These are phyloP conservation scores for Prinsepia uniflora DNA, from an alignment of 306 rosid species.

Conservation along the genomic window DNA sequence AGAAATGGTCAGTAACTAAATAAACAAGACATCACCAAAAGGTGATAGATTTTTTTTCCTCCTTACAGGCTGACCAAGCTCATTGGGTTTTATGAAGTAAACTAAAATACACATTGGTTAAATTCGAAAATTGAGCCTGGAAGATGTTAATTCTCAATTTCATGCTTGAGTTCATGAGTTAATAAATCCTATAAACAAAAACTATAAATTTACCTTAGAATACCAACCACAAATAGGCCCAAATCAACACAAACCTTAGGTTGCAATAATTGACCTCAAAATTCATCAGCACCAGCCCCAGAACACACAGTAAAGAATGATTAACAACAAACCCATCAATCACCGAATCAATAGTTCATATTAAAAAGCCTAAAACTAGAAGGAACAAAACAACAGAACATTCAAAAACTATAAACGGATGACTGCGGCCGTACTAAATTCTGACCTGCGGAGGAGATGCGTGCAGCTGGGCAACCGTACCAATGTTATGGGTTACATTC, in stretches of 20 bases:
- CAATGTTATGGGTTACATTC: too few relatives aligned
- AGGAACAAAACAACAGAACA: background rate
- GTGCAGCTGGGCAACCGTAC: too few relatives aligned
- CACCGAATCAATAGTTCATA: background rate
- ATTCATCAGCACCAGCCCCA: background rate
- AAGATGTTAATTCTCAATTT: background rate
- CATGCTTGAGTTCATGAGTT: background rate
- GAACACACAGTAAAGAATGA: background rate
- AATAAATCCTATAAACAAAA: background rate
- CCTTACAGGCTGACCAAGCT: background rate
- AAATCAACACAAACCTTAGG: background rate
- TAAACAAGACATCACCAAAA: background rate
- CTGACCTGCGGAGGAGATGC: too few relatives aligned
- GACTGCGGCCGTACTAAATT: too few relatives aligned
- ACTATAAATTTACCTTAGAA: background rate
- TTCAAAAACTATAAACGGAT: too few relatives aligned
- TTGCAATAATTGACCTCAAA: constrained; percentile 1
- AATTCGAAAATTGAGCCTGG: background rate
- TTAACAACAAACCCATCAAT: background rate
- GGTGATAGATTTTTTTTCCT: background rate
- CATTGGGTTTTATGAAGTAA: background rate
- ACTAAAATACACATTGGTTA: background rate
- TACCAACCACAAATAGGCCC: background rate
- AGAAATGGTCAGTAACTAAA: background rate
- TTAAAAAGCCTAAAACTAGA: background rate